Evolutionary conservation across 371 early-diverging fungal species (phyloP).

Genomic region (Batkoa obscura): DNA sequence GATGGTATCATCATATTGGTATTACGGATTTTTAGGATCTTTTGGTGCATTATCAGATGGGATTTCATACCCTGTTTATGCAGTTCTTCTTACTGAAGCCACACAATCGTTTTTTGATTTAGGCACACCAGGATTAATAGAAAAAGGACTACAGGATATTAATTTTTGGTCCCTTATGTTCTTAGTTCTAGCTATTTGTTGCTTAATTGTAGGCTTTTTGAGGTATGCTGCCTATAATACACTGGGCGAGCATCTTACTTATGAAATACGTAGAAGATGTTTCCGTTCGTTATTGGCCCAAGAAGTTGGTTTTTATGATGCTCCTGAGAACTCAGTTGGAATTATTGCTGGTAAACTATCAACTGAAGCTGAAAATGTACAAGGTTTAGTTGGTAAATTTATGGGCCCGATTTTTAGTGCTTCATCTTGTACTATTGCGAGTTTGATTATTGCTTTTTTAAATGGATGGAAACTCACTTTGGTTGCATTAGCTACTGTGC

Average conservation of each 20-base stretch:
- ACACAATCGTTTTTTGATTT: neutral
- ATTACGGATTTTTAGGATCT: slow-evolving; percentile 15
- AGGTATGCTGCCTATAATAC: slow-evolving; percentile 18
- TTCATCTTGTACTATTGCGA: slow-evolving; percentile 20
- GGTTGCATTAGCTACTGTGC: slow-evolving; percentile 33
- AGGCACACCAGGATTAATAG: neutral
- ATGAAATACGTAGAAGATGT: slow-evolving; percentile 24
- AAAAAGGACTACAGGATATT: slow-evolving; percentile 10
- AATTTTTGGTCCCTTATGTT: slow-evolving; percentile 41
- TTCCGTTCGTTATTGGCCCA: slow-evolving; percentile 47
- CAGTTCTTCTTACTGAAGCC: slow-evolving; percentile 13
- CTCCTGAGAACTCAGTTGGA: slow-evolving; percentile 60
- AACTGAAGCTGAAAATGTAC: slow-evolving; percentile 52
- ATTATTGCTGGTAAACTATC: slow-evolving; percentile 64
- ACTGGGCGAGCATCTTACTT: slow-evolving; percentile 30
- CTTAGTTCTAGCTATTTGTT: slow-evolving; percentile 26
- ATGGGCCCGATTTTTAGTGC: slow-evolving; percentile 38
- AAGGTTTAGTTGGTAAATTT: slow-evolving; percentile 42
- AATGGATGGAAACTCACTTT: slow-evolving; percentile 72
- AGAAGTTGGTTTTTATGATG: slow-evolving; percentile 77
- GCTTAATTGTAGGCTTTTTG: slow-evolving; percentile 25
- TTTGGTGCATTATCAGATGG: slow-evolving; percentile 15
- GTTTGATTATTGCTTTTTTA: slow-evolving; percentile 28
- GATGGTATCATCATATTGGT: slow-evolving; percentile 17
- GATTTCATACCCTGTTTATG: slow-evolving; percentile 18